These are phyloP conservation scores for Aureobasidium zeae DNA, from an alignment of 2,329 filamentous ascomycete species.

Conservation along the genomic window DNA sequence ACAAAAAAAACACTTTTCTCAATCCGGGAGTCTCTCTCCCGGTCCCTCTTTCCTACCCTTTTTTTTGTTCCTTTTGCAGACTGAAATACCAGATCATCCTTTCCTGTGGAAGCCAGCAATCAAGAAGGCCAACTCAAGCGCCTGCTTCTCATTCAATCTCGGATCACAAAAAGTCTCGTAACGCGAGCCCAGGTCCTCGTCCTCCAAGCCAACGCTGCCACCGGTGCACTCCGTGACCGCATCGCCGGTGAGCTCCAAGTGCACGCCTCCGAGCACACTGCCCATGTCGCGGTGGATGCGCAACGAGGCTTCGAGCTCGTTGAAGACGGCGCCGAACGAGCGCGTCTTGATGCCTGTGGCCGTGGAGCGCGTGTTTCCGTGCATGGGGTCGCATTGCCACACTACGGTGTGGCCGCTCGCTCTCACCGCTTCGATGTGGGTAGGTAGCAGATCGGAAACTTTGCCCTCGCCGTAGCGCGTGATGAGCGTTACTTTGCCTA, in stretches of 20 bases:
- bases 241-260: conserved; percentile 91
- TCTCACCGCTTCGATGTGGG: conserved; percentile 83
- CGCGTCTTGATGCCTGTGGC: conserved; percentile 80
- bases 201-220: conserved; percentile 74
- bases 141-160: conserved; percentile 92
- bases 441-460: conserved; percentile 65
- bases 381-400: conserved; percentile 99
- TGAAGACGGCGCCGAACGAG: conserved; percentile 81
- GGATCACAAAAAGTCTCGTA: conserved; percentile 97
- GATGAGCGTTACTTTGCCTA: conserved; percentile 92
- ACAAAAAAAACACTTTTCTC: no score
- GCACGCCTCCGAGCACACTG: conserved; percentile 85
- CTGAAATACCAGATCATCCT: conserved; percentile 8
- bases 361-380: conserved; percentile 62
- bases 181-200: conserved; percentile 79
- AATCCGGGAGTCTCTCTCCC: no score
- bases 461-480: conserved; percentile 82
- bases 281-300: conserved; percentile 73
- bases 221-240: conserved; percentile 94
- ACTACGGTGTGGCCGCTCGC: conserved; percentile 67
- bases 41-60: no score
- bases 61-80: no score
- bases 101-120: conserved; percentile 55
- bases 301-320: conserved; percentile 74
- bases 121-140: conserved; percentile 85